Base-by-base conservation (phyloP, 2,329 filamentous ascomycete genomes). In the Clathrospora elynae region DNA sequence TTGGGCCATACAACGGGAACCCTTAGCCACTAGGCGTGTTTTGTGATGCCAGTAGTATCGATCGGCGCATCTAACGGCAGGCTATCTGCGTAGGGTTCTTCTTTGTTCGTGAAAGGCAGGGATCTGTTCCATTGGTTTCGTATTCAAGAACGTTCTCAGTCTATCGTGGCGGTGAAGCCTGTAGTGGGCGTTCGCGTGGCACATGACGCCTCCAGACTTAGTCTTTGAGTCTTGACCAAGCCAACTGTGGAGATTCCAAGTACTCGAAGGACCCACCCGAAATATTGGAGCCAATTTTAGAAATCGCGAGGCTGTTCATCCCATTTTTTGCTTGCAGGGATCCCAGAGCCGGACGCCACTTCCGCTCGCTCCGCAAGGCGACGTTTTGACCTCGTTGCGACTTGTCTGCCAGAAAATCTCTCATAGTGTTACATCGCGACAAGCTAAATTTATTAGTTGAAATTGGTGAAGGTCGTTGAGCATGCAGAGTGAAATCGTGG, bases 341-440 rank as follows among this genome's bases (percentile, higher is more conserved):
- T 29, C n/a, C 24, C 30, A 17, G 42, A 47, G 40, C 51, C 42
- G 39, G 38, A 54, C 51, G 53, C 46, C 55, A 56, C 44, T 47
- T 43, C 48, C 48, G 48, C 30, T n/a, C 3, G 22, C 20, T 8
- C 22, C 6, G 18, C 25, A n/a, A 31, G 23, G 30, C 33, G 19
- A 23, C 20, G 24, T 16, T 23, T 5, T 12, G n/a, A 18, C 17
- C n/a, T n/a, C n/a, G n/a, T 35, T 16, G 19, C 34, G 17, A 23
- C 28, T 16, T 17, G 17, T 26, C 17, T 20, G 26, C 13, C 31
- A 20, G 5, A 34, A 4, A 24, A 10, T 17, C 10, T 25, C 5
- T 19, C 11, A 16, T 14, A 4, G 11, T 14, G 18, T 12, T 12
- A 5, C 3, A 9, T 16, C 34, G 14, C 17, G 26, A 35, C 22